Evolutionary conservation across 371 early-diverging fungal genomes (phyloP), one percentile per base, ranked within the genome.

Genomic region (Choanephora cucurbitarum): DNA sequence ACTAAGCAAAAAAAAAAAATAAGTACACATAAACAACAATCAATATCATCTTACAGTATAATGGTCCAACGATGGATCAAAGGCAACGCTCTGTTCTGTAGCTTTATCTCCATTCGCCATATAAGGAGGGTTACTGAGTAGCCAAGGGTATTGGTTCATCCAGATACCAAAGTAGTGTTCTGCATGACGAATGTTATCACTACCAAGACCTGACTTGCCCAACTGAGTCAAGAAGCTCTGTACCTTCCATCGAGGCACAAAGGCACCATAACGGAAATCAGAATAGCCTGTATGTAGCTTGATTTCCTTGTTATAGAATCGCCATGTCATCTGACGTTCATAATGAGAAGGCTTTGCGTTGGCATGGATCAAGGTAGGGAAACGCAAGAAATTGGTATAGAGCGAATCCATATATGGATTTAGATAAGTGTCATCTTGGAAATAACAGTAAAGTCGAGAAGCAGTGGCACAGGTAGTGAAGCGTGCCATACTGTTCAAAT

Each of bases 141-240:
- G 67, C 69, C 81, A 86, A 13, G 87, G 87, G 49, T 83, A 86
- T 44, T 85, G 85, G 47, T 86, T 86, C 31, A 77, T 81, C 85
- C 85, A 86, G 21, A 86, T 71, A 17, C 83, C 71, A 58, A 86
- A 86, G 56, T 82, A 86, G 58, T 74, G 72, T 40, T 86, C 87
- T 22, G 80, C 77, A 49, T 77, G 64, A 21, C 72, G 69, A 21
- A 83, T 60, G 22, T 74, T 70, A 17, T 81, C 80, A 58, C 80
- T 83, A 1, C 59, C 66, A 13, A 85, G 46, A 0, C 77, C 75
- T 9, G 71, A 74, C 53, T 78, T 80, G 32, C 84, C 87, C 9
- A 82, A 60, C 49, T 85, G 84, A 15, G 72, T 69, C 40, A 86
- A 46, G 41, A 85, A 77, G 0, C 62, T 63, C 49, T 78, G 76